Evolutionary conservation across 78 protist species (phyloP).

Genomic region (Polysphondylium violaceum): DNA sequence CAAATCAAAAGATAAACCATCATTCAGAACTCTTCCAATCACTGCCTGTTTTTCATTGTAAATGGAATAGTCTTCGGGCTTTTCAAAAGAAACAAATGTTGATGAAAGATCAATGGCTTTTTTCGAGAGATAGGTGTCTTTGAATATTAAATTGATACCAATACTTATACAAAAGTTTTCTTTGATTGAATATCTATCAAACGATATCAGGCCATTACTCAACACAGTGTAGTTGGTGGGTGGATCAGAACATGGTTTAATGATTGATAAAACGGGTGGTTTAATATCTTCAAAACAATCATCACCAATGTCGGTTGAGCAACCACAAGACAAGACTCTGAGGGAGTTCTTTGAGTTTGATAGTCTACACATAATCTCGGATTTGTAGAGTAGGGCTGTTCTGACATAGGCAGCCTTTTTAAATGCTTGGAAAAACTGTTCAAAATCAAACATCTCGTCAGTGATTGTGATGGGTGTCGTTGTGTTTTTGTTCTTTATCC

Average conservation of each 20-base stretch:
- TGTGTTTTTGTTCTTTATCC: neutral
- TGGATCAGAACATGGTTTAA: conserved; percentile 11
- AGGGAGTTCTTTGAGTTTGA: conserved; percentile 19
- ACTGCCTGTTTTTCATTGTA: conserved; percentile 6
- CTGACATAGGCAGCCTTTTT: neutral
- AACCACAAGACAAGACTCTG: neutral
- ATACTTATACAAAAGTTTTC: conserved; percentile 10
- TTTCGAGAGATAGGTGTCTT: conserved; percentile 21
- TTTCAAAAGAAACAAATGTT: conserved; percentile 11
- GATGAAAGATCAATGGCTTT: conserved; percentile 24
- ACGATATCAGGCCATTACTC: neutral
- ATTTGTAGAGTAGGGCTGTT: neutral
- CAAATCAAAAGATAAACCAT: conserved; percentile 10
- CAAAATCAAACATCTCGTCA: neutral
- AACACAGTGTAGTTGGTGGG: neutral
- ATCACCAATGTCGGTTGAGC: neutral
- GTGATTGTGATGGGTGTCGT: neutral
- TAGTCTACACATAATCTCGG: conserved; percentile 32
- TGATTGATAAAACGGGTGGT: neutral
- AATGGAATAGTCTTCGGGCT: conserved; percentile 28
- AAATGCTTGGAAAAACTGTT: neutral
- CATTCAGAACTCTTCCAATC: conserved; percentile 15
- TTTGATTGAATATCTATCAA: neutral
- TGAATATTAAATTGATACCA: conserved; percentile 7
- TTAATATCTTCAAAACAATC: conserved; percentile 10